These are phyloP conservation scores for Bipolaris victoriae DNA, from an alignment of 2,329 filamentous ascomycete species.

Conservation along the genomic window DNA sequence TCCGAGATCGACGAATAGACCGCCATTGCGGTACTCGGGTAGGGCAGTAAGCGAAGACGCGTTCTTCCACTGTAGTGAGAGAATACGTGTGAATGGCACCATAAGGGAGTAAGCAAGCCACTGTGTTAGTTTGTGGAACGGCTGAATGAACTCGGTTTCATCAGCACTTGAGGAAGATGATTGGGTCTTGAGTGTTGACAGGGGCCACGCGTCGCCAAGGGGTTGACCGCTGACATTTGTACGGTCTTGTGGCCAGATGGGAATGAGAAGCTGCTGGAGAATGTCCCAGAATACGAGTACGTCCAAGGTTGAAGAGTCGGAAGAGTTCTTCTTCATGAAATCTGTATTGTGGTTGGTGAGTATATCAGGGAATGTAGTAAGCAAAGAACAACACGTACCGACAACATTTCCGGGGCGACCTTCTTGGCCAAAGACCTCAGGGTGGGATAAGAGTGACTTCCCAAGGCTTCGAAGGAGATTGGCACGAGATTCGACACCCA, in stretches of 20 bases:
- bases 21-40: conserved; percentile 91
- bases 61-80: conserved; percentile 79
- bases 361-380: neutral
- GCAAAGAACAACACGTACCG: conserved; percentile 60
- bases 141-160: conserved; percentile 68
- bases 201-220: conserved; percentile 92
- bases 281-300: conserved; percentile 90
- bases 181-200: conserved; percentile 74
- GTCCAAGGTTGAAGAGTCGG: conserved; percentile 53
- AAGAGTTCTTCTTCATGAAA: conserved; percentile 24
- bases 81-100: conserved; percentile 75
- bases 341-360: conserved; percentile 8
- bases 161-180: conserved; percentile 52
- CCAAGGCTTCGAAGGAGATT: conserved; percentile 76
- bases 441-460: conserved; percentile 72
- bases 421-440: conserved; percentile 78
- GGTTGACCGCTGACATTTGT: conserved; percentile 83
- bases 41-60: conserved; percentile 84
- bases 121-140: conserved; percentile 88
- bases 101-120: conserved; percentile 95
- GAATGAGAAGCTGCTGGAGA: conserved; percentile 80
- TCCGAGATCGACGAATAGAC: conserved; percentile 82
- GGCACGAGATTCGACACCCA: conserved; percentile 83
- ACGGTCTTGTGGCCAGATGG: conserved; percentile 86
- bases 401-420: conserved; percentile 90